A percentile compares a stretch with the other conserved stretches of the same genome.
Conservation (phyloP, 2,329 filamentous ascomycete genomes). For the Fusarium cicatricum region DNA sequence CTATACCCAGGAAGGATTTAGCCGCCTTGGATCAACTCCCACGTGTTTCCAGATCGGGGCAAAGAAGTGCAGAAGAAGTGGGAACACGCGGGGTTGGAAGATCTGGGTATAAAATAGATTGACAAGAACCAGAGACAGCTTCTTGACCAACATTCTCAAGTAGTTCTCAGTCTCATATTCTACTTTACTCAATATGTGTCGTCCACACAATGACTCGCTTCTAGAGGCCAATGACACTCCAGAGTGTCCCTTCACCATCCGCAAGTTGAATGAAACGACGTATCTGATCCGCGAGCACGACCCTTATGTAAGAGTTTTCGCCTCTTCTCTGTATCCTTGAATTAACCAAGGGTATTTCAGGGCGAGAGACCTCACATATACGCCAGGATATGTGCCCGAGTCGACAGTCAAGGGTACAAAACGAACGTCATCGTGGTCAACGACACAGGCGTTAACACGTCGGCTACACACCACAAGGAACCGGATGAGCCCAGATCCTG, state of each 20-base stretch:
- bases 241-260: not conserved
- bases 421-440: not conserved
- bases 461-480: not conserved
- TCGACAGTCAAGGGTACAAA: not conserved
- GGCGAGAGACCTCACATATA: slow-evolving; percentile 2
- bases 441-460: not conserved
- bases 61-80: not conserved
- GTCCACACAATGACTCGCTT: not conserved
- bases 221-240: not conserved
- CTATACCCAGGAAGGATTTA: too few species aligned
- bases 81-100: too few species aligned
- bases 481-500: not conserved
- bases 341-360: too few species aligned
- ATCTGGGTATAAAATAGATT: not conserved
- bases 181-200: not conserved
- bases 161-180: not conserved
- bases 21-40: not conserved
- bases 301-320: not conserved
- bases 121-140: not conserved
- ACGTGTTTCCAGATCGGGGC: not conserved
- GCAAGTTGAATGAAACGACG: not conserved
- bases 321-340: not conserved
- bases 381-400: not conserved
- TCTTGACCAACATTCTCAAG: too few species aligned
- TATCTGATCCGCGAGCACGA: slow-evolving; percentile 5